Conservation (phyloP, 2,329 filamentous ascomycete species). For the Monilinia fructigena region DNA sequence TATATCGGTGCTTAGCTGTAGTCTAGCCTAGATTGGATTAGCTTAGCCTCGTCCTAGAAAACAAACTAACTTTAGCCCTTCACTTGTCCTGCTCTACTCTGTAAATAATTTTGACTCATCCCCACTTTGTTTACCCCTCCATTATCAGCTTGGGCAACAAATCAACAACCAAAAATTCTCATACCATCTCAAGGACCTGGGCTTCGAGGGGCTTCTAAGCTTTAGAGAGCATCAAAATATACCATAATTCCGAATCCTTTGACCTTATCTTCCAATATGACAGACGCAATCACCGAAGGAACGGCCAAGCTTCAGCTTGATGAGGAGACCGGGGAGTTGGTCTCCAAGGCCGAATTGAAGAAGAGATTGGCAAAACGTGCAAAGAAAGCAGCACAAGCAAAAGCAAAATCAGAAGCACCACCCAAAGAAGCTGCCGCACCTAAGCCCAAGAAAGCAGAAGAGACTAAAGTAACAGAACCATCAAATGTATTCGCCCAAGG, state of each 20-base stretch:
- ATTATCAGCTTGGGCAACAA: background rate
- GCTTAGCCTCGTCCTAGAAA: background rate
- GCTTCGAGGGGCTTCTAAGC: background rate
- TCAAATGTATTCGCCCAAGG: constrained; percentile 72
- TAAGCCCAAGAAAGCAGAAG: constrained; percentile 34
- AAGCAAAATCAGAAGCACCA: constrained; percentile 49
- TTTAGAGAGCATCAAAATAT: background rate
- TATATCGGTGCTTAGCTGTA: background rate
- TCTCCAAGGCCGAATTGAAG: constrained; percentile 63
- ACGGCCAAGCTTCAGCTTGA: constrained; percentile 60
- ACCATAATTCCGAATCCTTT: background rate
- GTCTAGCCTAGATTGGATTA: too few relatives aligned
- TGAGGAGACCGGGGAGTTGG: constrained; percentile 64
- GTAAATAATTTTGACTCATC: constrained; percentile 9
- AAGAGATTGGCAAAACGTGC: constrained; percentile 58
- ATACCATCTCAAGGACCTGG: background rate
- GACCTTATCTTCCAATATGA: constrained; percentile 41
- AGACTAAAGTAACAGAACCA: constrained; percentile 39
- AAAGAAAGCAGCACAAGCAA: constrained; percentile 55
- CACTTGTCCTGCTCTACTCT: too few relatives aligned
- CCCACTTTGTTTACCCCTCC: constrained; percentile 7
- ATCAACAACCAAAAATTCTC: background rate
- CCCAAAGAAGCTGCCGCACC: constrained; percentile 37
- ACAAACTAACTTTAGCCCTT: background rate
- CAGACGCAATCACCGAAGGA: constrained; percentile 46